Base-by-base conservation (phyloP, 169 alveolate genomes). In the Perkinsus marinus region DNA sequence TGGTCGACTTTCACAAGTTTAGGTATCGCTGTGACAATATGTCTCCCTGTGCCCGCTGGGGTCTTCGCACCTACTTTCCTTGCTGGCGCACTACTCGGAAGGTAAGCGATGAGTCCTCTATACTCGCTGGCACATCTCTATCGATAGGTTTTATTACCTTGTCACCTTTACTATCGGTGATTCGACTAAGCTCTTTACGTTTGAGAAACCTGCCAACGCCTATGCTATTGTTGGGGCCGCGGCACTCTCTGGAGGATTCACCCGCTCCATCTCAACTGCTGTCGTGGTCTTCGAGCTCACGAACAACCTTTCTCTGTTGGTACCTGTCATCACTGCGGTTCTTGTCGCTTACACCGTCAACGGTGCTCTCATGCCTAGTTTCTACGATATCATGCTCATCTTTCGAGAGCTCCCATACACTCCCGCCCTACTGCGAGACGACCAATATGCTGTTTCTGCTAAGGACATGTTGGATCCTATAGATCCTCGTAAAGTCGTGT, bases 181-280 rank as follows among this genome's bases (percentile, higher is more conserved):
- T 26, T 57, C 79, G 79, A 57, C 79, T 30, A 57, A 57, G 79
- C 79, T 57, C 36, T 57, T 57, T 30, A 13, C 79, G 9, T 57
- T 57, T 30, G 79, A 57, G 22, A 57, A 57, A 30, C 79, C 79
- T 2, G 79, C 79, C 30, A 57, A 57, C 22, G 79, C 94, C 30
- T 96, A 95, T 93, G 95, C 97, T 3, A 95, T 96, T 89, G 95
- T 95, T 26, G 97, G 96, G 26, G 96, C 96, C 36, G 97, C 96
- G 36, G 95, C 95, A 7, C 91, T 95, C 6, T 93, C 95, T 91
- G 92, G 95, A 38, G 95, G 96, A 3, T 95, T 96, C 79, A 95
- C 97, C 3, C 96, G 96, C 68, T 95, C 97, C 69, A 92, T 96
- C 39, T 93, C 96, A 90, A 93, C 95, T 0, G 97, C 97, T 34